Percentiles rank a stretch among this genome's conserved stretches.
These are phyloP conservation scores for Oryza coarctata DNA, from an alignment of 176 grass and related monocot genomes.

Conservation along the genomic window DNA sequence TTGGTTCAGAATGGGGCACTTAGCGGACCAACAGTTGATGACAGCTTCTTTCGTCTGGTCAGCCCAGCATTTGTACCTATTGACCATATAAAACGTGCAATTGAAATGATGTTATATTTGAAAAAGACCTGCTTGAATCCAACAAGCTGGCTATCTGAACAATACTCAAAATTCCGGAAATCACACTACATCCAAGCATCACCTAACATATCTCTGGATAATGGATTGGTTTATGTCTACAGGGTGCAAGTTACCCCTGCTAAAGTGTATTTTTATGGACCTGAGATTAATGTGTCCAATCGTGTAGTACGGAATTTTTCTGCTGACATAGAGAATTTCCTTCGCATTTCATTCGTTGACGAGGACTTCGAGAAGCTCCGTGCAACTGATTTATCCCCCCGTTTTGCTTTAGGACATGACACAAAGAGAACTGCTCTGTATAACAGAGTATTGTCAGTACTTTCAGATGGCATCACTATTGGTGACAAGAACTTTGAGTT, in stretches of 20 bases:
- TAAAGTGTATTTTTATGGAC: slow-evolving; percentile 86
- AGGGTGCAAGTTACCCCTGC: slow-evolving; percentile 87
- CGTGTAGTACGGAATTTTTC: slow-evolving; percentile 63
- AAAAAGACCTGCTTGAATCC: slow-evolving; percentile 76
- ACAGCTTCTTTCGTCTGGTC: slow-evolving; percentile 54
- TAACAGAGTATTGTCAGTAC: slow-evolving; percentile 61
- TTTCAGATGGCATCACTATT: slow-evolving; percentile 73
- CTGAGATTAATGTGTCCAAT: slow-evolving; percentile 94
- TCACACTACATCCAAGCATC: slow-evolving; percentile 20
- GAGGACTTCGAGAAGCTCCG: slow-evolving; percentile 79
- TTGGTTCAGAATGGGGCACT: slow-evolving; percentile 90
- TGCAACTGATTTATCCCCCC: slow-evolving; percentile 68
- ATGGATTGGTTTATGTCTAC: slow-evolving; percentile 77
- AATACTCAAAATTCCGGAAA: slow-evolving; percentile 43
- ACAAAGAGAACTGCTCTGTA: slow-evolving; percentile 57
- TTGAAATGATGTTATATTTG: slow-evolving; percentile 61
- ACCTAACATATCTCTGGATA: slow-evolving; percentile 51
- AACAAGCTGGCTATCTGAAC: slow-evolving; percentile 51
- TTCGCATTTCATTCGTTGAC: slow-evolving; percentile 88
- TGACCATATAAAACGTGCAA: slow-evolving; percentile 58
- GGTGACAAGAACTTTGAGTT: slow-evolving; percentile 84
- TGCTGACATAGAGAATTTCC: slow-evolving; percentile 66
- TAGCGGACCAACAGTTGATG: slow-evolving; percentile 68
- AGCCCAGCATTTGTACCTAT: slow-evolving; percentile 33
- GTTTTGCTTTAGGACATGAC: slow-evolving; percentile 35